phyloP scores from a whole-genome alignment of 2,329 filamentous ascomycete species.

The Nemania sp. region DNA sequence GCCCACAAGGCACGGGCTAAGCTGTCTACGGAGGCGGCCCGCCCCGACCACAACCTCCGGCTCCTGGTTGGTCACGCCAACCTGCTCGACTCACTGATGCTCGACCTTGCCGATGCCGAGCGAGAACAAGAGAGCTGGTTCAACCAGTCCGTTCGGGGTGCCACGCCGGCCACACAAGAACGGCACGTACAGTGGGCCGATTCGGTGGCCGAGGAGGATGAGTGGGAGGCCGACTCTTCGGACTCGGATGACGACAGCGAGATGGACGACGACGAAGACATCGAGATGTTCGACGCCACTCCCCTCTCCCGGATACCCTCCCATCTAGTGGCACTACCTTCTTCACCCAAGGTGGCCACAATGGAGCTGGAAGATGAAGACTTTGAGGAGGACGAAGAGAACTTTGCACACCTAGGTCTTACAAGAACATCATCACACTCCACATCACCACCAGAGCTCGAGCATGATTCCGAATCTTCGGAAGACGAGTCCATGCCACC shows the following conservation, averaged over 20 bases:
- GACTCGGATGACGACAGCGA: slow-evolving; percentile 58
- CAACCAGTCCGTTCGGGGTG: slow-evolving; percentile 88
- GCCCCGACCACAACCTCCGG: slow-evolving; percentile 90
- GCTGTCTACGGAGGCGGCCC: slow-evolving; percentile 89
- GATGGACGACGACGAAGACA: slow-evolving; percentile 58
- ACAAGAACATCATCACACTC: slow-evolving; percentile 70
- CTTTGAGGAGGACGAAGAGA: slow-evolving; percentile 54
- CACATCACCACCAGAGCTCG: slow-evolving; percentile 69
- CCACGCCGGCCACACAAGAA: slow-evolving; percentile 60
- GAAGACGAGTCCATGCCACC: slow-evolving; percentile 77
- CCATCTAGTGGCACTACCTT: slow-evolving; percentile 33
- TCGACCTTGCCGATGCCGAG: slow-evolving; percentile 88
- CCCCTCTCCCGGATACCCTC: slow-evolving; percentile 52
- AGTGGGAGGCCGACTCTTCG: slow-evolving; percentile 66
- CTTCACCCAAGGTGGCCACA: slow-evolving; percentile 41
- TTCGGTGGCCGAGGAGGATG: slow-evolving; percentile 67
- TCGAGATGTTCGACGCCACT: slow-evolving; percentile 56
- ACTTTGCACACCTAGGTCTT: slow-evolving; percentile 66
- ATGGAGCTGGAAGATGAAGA: slow-evolving; percentile 45
- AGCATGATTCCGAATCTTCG: slow-evolving; percentile 69
- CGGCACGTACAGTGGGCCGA: slow-evolving; percentile 89
- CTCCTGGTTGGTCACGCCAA: slow-evolving; percentile 97
- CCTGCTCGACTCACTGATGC: slow-evolving; percentile 94
- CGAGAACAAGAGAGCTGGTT: slow-evolving; percentile 96
- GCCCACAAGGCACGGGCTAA: slow-evolving; percentile 95